Evolutionary conservation across 331 rosid genomes (phyloP), one percentile per base, ranked within the genome.

Genomic region (Acacia concinna): DNA sequence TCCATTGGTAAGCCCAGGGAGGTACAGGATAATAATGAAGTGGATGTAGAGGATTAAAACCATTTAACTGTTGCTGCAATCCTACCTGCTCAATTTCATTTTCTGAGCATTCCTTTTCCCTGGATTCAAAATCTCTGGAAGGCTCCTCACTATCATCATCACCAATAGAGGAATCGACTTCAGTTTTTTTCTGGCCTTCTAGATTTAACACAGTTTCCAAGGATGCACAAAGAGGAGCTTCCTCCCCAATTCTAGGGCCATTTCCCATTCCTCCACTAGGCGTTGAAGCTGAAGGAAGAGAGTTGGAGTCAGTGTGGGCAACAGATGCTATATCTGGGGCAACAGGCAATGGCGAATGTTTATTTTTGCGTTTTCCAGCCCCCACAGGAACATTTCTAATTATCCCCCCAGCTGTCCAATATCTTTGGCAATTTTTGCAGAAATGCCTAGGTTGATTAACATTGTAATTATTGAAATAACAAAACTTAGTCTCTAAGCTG

Each of bases 361-460:
- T 91, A 54, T 84, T 89, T 79, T 84, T 88, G 37, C 97, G 97
- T 74, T 89, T 91, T 70, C 97, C 94, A 0, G 97, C 92, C 25
- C 97, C 94, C 2, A 91, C 87, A 18, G 94, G 94, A 69, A 91
- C 88, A 56, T 89, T 91, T 79, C 97, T 85, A 73, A 90, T 85
- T 46, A 87, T 85, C 18, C 95, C 95, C 2, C 95, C 95, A 4
- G 92, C 95, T 20, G 95, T 90, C 95, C 95, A 90, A 83, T 90
- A 90, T 83, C 95, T 83, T 38, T 90, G 95, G 82, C 95, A 90
- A 9, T 84, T 88, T 81, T 87, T 88, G 83, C 95, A 90, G 69
- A 88, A 90, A 78, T 90, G 88, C 69, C 95, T 83, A 23, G 95
- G 95, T 79, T 90, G 95, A 56, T 87, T 90, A 47, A 88, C 95